These are phyloP conservation scores for Globomyces sp. DNA, from an alignment of 371 early-diverging fungal species.

Conservation along the genomic window DNA sequence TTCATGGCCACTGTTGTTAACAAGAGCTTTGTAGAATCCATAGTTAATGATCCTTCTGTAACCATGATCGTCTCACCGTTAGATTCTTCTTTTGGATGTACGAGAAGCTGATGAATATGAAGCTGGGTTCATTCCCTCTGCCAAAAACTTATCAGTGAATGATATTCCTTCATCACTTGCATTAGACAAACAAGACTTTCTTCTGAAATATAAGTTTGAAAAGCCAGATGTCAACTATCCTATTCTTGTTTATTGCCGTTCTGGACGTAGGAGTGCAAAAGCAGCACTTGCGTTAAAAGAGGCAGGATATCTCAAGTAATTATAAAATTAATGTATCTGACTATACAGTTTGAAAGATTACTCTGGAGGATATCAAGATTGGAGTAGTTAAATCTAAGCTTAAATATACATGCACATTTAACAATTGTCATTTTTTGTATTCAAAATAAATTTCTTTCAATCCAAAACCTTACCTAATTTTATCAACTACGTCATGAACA, in stretches of 20 bases:
- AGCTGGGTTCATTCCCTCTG: conserved; percentile 1
- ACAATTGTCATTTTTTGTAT: no score
- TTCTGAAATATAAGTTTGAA: background rate
- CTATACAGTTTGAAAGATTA: background rate
- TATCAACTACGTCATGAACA: no score
- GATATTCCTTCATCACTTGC: background rate
- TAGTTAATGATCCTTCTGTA: background rate
- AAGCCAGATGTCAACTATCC: background rate
- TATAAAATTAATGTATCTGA: no score
- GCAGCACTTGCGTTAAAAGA: background rate
- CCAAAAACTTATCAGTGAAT: conserved; percentile 2
- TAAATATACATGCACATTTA: no score
- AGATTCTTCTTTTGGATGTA: background rate
- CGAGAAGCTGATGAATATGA: conserved; percentile 1
- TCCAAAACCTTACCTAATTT: no score
- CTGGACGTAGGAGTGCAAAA: background rate
- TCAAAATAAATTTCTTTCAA: no score
- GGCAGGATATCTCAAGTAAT: background rate
- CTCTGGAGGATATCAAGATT: background rate
- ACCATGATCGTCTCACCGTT: no score
- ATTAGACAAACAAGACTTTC: background rate
- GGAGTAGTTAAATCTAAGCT: background rate
- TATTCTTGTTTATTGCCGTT: background rate
- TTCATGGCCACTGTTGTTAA: background rate
- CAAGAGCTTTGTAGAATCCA: background rate